Percentiles rank a stretch among this genome's conserved stretches.
phyloP scores from a whole-genome alignment of 352 stramenopile species.

The Pythium guiyangense region DNA sequence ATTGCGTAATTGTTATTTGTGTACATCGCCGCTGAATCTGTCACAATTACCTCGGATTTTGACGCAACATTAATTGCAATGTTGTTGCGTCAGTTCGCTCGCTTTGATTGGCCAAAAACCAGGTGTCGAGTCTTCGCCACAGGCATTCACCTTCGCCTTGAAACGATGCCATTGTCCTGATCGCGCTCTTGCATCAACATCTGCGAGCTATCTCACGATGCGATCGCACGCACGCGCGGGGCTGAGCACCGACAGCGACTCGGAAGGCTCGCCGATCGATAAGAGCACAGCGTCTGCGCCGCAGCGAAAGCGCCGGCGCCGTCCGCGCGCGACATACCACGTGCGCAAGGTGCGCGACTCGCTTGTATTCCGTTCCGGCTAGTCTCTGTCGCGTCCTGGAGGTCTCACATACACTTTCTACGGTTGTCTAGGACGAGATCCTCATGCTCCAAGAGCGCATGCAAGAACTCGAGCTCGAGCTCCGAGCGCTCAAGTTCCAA shows the following conservation, averaged over 20 bases:
- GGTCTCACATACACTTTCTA: background rate
- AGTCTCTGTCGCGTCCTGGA: background rate
- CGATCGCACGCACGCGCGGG: background rate
- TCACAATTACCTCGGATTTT: no score
- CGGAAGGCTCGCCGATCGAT: background rate
- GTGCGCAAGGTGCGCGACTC: conserved; percentile 4
- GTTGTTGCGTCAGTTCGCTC: no score
- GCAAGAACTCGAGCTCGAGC: conserved; percentile 10
- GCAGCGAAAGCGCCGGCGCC: conserved; percentile 2
- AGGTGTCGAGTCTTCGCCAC: no score
- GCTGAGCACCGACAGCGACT: background rate
- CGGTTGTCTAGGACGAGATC: conserved; percentile 1
- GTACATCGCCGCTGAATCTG: background rate
- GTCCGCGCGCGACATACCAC: conserved; percentile 4
- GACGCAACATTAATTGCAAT: no score
- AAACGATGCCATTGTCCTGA: background rate
- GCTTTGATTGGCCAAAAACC: no score
- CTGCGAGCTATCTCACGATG: no score
- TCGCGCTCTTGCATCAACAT: background rate
- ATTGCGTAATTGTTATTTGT: background rate
- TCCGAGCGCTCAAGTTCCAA: conserved; percentile 8
- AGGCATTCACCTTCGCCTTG: no score
- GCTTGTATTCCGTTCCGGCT: background rate
- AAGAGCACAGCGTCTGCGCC: background rate
- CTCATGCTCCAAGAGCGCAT: conserved; percentile 1